Evolutionary conservation across 305 asterid species (phyloP).

Genomic region (Plantago coronopus): DNA sequence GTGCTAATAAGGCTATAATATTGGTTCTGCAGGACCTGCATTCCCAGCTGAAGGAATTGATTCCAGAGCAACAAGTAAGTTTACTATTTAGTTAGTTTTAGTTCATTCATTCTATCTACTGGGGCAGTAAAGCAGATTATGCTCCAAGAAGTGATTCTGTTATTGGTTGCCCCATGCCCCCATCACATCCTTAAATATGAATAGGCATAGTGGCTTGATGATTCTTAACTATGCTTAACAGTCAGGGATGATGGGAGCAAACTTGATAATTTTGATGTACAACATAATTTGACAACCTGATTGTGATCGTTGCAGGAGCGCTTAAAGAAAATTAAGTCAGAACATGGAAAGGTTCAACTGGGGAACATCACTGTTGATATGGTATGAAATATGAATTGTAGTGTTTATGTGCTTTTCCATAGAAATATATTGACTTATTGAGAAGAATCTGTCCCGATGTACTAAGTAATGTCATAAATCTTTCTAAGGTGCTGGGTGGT

Average conservation of each 20-base stretch:
- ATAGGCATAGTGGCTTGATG: constrained; percentile 7
- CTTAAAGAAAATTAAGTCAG: constrained; percentile 68
- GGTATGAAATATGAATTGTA: constrained; percentile 35
- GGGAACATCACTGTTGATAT: constrained; percentile 86
- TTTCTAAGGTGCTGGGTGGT: constrained; percentile 77
- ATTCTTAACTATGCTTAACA: constrained; percentile 6
- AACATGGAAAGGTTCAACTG: constrained; percentile 79
- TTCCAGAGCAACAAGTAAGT: constrained; percentile 78
- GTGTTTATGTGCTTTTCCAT: constrained; percentile 20
- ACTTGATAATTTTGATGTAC: constrained; percentile 6
- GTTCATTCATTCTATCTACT: not conserved
- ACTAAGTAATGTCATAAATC: constrained; percentile 18
- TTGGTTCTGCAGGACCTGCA: constrained; percentile 61
- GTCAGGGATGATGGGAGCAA: not conserved
- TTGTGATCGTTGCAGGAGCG: constrained; percentile 53
- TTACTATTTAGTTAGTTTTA: not conserved
- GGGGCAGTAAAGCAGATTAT: not conserved
- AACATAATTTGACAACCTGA: constrained; percentile 6
- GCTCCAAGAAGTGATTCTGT: too few relatives aligned
- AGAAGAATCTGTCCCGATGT: constrained; percentile 16
- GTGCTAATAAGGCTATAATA: not conserved
- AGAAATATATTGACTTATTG: not conserved
- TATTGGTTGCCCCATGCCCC: too few relatives aligned
- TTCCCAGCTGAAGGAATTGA: constrained; percentile 76
- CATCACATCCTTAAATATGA: not conserved